These are phyloP conservation scores for Isabelozyma pseudorhagii DNA, from an alignment of 805 yeast genomes.

Conservation along the genomic window DNA sequence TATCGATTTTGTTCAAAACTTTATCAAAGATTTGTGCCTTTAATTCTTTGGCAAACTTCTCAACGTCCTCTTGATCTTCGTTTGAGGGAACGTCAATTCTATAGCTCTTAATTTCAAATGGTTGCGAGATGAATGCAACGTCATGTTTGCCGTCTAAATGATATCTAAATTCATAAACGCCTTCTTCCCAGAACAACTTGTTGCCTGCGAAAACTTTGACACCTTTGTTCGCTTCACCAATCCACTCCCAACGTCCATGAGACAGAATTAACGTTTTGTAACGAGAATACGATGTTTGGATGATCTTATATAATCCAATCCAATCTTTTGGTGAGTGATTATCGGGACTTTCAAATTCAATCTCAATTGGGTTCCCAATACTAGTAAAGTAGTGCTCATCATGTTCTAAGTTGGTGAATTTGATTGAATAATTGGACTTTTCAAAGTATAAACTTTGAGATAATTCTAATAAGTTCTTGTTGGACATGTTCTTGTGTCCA, in stretches of 20 bases:
- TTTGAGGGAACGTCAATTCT: slow-evolving; percentile 31
- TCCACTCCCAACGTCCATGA: slow-evolving; percentile 62
- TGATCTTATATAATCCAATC: slow-evolving; percentile 71
- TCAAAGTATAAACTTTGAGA: slow-evolving; percentile 39
- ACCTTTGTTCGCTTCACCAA: slow-evolving; percentile 40
- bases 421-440: slow-evolving; percentile 30
- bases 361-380: slow-evolving; percentile 53
- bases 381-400: slow-evolving; percentile 12
- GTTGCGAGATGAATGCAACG: slow-evolving; percentile 61
- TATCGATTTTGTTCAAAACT: slow-evolving; percentile 17
- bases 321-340: slow-evolving; percentile 56
- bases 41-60: slow-evolving; percentile 28
- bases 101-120: slow-evolving; percentile 57
- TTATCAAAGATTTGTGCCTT: slow-evolving; percentile 28
- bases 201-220: slow-evolving; percentile 45
- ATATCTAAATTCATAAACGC: slow-evolving; percentile 71
- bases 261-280: slow-evolving; percentile 59
- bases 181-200: slow-evolving; percentile 60
- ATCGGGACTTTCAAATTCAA: slow-evolving; percentile 54
- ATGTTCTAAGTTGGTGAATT: slow-evolving; percentile 17
- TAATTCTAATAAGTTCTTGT: slow-evolving; percentile 34
- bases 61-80: slow-evolving; percentile 23
- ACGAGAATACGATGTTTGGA: slow-evolving; percentile 55
- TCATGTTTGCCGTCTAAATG: slow-evolving; percentile 66
- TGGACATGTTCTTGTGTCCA: slow-evolving; percentile 13